A percentile compares a stretch with the other conserved stretches of the same genome.
Evolutionary conservation across 2,329 filamentous ascomycete genomes (phyloP).

Genomic region (Aspergillus bombycis): DNA sequence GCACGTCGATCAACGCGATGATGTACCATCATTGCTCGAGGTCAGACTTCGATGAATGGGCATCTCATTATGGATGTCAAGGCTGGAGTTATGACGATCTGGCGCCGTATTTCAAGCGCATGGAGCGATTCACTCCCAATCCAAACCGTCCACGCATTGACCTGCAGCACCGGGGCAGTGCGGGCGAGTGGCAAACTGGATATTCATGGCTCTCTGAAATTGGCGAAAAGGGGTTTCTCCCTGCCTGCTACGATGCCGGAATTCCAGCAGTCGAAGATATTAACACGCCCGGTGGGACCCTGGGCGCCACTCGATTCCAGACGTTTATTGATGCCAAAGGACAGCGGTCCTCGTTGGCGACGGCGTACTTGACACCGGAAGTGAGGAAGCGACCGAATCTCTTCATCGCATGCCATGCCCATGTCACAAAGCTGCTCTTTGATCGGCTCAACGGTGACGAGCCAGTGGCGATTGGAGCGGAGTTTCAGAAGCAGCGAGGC

Average conservation of each 20-base stretch:
- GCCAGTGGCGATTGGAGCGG: conserved; percentile 16
- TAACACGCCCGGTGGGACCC: conserved; percentile 14
- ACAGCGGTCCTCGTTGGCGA: conserved; percentile 22
- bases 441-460: conserved; percentile 9
- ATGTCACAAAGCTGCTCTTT: conserved; percentile 27
- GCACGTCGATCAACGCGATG: conserved; percentile 22
- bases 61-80: conserved; percentile 14
- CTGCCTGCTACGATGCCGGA: conserved; percentile 15
- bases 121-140: conserved; percentile 23
- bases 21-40: conserved; percentile 25
- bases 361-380: conserved; percentile 18
- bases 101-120: conserved; percentile 49
- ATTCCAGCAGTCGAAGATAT: conserved; percentile 15
- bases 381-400: conserved; percentile 20
- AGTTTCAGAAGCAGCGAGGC: conserved; percentile 16
- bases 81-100: conserved; percentile 50
- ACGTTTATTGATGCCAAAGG: conserved; percentile 23
- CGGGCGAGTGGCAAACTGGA: conserved; percentile 15
- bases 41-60: conserved; percentile 24
- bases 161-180: conserved; percentile 10
- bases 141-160: conserved; percentile 18
- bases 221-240: conserved; percentile 20
- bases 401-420: conserved; percentile 22
- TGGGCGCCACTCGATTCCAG: conserved; percentile 22
- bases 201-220: conserved; percentile 22